Evolutionary conservation across 2,329 filamentous ascomycete genomes (phyloP).

Genomic region (Neurospora sp.): DNA sequence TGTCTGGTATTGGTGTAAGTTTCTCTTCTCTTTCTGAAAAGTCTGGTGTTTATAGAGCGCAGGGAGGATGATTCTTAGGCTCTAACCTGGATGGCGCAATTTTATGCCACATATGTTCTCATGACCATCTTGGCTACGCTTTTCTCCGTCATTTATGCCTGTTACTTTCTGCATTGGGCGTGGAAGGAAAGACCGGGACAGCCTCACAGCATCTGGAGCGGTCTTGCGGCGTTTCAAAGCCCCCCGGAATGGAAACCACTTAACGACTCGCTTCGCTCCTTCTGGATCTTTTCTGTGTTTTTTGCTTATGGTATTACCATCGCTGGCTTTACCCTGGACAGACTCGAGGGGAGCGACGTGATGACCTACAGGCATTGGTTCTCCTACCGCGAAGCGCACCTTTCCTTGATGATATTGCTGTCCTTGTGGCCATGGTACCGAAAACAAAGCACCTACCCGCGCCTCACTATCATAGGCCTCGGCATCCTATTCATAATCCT

Average conservation of each 20-base stretch:
- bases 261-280: background rate
- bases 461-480: background rate
- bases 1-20: background rate
- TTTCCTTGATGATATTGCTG: background rate
- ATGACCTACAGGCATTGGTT: background rate
- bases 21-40: background rate
- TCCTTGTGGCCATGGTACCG: background rate
- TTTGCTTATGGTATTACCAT: background rate
- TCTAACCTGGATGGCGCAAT: background rate
- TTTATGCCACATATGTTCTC: background rate
- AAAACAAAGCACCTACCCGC: background rate
- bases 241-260: background rate
- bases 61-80: background rate
- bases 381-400: background rate
- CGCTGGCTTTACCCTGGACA: background rate
- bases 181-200: background rate
- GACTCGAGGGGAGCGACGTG: background rate
- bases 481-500: background rate
- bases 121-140: background rate
- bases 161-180: background rate
- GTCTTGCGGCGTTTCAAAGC: background rate
- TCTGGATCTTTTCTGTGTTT: background rate
- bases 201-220: background rate
- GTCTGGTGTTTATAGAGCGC: background rate
- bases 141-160: background rate